Evolutionary conservation across 768 basidiomycete species (phyloP).

Genomic region (Lanmaoa rubissima): DNA sequence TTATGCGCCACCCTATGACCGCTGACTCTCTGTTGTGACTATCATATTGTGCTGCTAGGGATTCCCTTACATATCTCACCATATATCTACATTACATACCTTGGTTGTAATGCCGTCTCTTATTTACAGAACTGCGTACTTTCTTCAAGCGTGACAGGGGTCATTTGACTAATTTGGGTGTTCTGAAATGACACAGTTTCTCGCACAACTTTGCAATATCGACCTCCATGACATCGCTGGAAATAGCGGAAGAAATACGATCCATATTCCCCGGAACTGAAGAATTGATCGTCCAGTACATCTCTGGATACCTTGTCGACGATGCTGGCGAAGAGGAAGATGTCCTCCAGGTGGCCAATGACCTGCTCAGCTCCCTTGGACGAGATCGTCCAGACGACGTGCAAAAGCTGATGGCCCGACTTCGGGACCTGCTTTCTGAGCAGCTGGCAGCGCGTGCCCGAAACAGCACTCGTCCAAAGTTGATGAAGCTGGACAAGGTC

Average conservation of each 20-base stretch:
- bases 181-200: too few species aligned
- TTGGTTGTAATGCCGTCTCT: conserved; percentile 10
- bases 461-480: conserved; percentile 59
- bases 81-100: conserved; percentile 21
- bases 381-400: conserved; percentile 57
- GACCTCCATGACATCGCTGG: conserved; percentile 60
- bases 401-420: conserved; percentile 62
- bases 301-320: conserved; percentile 85
- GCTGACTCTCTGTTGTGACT: conserved; percentile 11
- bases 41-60: conserved; percentile 28
- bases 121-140: background rate
- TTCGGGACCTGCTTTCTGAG: conserved; percentile 63
- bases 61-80: conserved; percentile 10
- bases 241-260: conserved; percentile 80
- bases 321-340: conserved; percentile 89
- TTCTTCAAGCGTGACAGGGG: background rate
- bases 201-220: background rate
- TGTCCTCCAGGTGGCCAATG: conserved; percentile 70
- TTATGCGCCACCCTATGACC: conserved; percentile 18
- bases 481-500: conserved; percentile 79
- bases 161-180: background rate
- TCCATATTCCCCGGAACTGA: conserved; percentile 70
- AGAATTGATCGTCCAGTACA: conserved; percentile 82
- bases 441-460: conserved; percentile 57
- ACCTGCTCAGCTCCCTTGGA: conserved; percentile 75